These are phyloP conservation scores for Euphrasia arctica DNA, from an alignment of 305 asterid genomes.

Conservation along the genomic window DNA sequence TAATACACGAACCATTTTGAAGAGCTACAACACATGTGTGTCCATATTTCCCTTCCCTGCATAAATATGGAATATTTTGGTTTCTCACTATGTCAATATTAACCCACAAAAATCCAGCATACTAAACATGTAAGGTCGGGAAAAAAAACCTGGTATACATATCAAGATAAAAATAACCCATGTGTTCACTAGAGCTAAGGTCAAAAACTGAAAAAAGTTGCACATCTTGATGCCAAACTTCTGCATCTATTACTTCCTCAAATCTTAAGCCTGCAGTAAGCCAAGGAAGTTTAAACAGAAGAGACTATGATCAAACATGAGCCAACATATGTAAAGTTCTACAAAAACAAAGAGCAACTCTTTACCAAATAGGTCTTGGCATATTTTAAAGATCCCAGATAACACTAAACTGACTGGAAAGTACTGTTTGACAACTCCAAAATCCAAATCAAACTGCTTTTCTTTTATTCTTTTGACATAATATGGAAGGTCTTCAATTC, in stretches of 20 bases:
- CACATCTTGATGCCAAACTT: constrained; percentile 85
- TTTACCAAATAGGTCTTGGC: constrained; percentile 95
- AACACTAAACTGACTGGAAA: constrained; percentile 77
- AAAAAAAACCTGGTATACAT: constrained; percentile 65
- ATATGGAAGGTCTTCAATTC: constrained; percentile 80
- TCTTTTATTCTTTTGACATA: constrained; percentile 74
- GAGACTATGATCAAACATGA: constrained; percentile 23
- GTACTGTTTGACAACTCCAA: constrained; percentile 77
- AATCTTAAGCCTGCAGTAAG: constrained; percentile 67
- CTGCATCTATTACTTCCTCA: constrained; percentile 68
- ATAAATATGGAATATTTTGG: constrained; percentile 25
- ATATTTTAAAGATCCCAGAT: constrained; percentile 90
- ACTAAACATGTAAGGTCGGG: constrained; percentile 12
- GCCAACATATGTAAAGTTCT: constrained; percentile 21
- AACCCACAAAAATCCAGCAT: constrained; percentile 14
- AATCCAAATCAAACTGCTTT: constrained; percentile 64
- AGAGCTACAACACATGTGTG: constrained; percentile 94
- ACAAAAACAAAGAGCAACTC: constrained; percentile 16
- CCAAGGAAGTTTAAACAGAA: constrained; percentile 21
- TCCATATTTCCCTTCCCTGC: constrained; percentile 87
- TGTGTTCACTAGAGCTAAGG: constrained; percentile 64
- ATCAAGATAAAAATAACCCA: constrained; percentile 92
- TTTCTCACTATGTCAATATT: constrained; percentile 18
- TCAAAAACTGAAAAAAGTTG: constrained; percentile 82
- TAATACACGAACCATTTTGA: constrained; percentile 69